Evolutionary conservation across 805 yeast species (phyloP).

Genomic region (Candida schatavii): DNA sequence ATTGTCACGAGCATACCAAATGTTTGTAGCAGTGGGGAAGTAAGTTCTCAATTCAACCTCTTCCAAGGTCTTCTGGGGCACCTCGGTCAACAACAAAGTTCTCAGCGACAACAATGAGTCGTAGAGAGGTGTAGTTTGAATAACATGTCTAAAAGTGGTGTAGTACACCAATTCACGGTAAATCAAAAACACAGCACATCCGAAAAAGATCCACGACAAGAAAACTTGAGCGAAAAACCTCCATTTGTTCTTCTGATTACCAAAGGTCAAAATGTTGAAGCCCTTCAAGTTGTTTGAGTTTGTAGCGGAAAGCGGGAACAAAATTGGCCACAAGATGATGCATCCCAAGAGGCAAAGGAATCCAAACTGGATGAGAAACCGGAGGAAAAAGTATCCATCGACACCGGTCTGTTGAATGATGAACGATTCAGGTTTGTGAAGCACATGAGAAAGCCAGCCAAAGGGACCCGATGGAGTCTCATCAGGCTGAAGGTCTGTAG

Average conservation of each 20-base stretch:
- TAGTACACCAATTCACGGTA: conserved; percentile 75
- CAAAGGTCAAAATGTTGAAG: conserved; percentile 61
- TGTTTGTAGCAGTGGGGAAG: conserved; percentile 60
- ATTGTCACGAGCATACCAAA: conserved; percentile 66
- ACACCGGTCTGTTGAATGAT: conserved; percentile 67
- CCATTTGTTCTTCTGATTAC: conserved; percentile 62
- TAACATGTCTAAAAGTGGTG: conserved; percentile 66
- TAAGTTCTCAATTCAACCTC: conserved; percentile 52
- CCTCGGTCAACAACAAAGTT: conserved; percentile 69
- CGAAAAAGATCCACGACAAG: conserved; percentile 71
- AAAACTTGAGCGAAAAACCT: conserved; percentile 74
- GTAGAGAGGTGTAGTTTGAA: conserved; percentile 70
- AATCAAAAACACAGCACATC: conserved; percentile 59
- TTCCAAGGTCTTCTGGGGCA: conserved; percentile 47
- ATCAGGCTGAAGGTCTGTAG: conserved; percentile 43
- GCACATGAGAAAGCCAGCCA: conserved; percentile 53
- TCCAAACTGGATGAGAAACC: conserved; percentile 59
- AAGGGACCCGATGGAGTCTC: conserved; percentile 44
- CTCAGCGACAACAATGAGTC: conserved; percentile 67
- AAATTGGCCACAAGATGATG: conserved; percentile 59
- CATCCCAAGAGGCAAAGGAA: conserved; percentile 52
- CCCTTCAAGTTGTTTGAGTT: conserved; percentile 56
- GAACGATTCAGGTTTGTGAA: conserved; percentile 57
- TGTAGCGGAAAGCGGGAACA: conserved; percentile 73
- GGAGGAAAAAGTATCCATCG: conserved; percentile 74